Evolutionary conservation across 1,139 yeast species (phyloP), one percentile per base, ranked within the genome.

Genomic region (Arxiozyma bovina): DNA sequence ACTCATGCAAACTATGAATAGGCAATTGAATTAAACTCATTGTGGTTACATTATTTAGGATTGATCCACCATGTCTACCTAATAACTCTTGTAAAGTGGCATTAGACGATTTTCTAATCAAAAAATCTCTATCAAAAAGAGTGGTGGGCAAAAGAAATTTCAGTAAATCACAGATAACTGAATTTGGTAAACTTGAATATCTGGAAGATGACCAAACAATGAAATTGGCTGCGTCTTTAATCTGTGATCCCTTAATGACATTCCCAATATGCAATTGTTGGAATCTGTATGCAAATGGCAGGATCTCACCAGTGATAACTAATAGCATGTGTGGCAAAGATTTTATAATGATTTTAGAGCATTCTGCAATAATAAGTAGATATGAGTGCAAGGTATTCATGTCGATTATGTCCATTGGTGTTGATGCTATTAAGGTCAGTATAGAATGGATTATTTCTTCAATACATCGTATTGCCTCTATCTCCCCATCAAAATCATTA

Each of bases 81-180:
- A 88, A 68, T 11, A 87, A 77, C 63, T 91, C 98, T 66, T 91
- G 97, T 4, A 89, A 64, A 0, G 95, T 94, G 0, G 97, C 96
- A 15, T 89, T 75, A 0, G 91, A 85, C 40, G 97, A 93, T 55
- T 95, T 75, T 55, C 96, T 74, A 17, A 90, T 79, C 55, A 83
- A 76, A 34, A 88, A 73, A 54, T 90, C 96, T 27, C 77, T 71
- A 66, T 91, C 98, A 63, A 85, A 84, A 49, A 87, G 75, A 17
- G 83, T 71, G 1, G 81, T 76, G 20, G 75, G 68, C 2, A 87
- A 64, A 30, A 88, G 66, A 57, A 77, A 79, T 17, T 70, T 60
- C 46, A 83, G 74, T 0, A 75, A 53, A 0, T 49, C 52, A 0
- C 61, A 53, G 7, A 63, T 57, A 11, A 72, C 54, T 1, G 61